phyloP scores from a whole-genome alignment of 176 grass and related monocot species.

The Raddia guianensis region DNA sequence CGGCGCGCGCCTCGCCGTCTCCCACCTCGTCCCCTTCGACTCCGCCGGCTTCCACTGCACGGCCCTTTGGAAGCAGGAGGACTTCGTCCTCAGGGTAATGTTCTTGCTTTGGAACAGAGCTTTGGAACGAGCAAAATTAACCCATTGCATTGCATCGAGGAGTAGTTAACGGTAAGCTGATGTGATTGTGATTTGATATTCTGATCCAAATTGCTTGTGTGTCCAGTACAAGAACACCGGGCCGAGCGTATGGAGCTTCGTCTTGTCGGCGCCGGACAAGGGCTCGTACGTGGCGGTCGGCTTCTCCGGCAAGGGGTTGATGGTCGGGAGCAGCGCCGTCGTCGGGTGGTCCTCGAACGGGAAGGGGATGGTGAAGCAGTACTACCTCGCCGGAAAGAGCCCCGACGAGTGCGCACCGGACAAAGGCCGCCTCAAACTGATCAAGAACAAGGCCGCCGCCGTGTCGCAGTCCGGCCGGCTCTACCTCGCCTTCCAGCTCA shows the following conservation, averaged over 20 bases:
- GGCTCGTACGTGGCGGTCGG: slow-evolving; percentile 70
- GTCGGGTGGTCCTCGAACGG: slow-evolving; percentile 62
- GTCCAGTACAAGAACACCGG: slow-evolving; percentile 78
- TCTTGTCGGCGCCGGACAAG: slow-evolving; percentile 80
- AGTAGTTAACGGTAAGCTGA: neutral
- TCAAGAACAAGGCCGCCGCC: slow-evolving; percentile 49
- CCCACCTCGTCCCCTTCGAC: slow-evolving; percentile 74
- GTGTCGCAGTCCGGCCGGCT: slow-evolving; percentile 45
- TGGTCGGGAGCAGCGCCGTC: slow-evolving; percentile 91
- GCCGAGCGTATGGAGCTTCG: slow-evolving; percentile 74
- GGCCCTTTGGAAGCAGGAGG: slow-evolving; percentile 65
- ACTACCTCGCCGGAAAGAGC: slow-evolving; percentile 63
- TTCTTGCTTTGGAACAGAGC: neutral
- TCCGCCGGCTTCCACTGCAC: slow-evolving; percentile 61
- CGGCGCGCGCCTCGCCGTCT: slow-evolving; percentile 42
- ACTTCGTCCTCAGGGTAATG: slow-evolving; percentile 78
- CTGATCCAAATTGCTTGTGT: slow-evolving; percentile 1
- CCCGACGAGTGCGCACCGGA: slow-evolving; percentile 47
- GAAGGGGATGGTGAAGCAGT: slow-evolving; percentile 63
- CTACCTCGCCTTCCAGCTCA: slow-evolving; percentile 87
- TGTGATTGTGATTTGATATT: neutral
- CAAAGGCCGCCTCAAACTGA: slow-evolving; percentile 55
- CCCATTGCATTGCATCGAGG: neutral
- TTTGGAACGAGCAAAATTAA: neutral
- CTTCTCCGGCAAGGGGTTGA: slow-evolving; percentile 75